A percentile compares a stretch with the other conserved stretches of the same genome.
phyloP scores from a whole-genome alignment of 768 basidiomycete genomes.

The Astraeus odoratus region DNA sequence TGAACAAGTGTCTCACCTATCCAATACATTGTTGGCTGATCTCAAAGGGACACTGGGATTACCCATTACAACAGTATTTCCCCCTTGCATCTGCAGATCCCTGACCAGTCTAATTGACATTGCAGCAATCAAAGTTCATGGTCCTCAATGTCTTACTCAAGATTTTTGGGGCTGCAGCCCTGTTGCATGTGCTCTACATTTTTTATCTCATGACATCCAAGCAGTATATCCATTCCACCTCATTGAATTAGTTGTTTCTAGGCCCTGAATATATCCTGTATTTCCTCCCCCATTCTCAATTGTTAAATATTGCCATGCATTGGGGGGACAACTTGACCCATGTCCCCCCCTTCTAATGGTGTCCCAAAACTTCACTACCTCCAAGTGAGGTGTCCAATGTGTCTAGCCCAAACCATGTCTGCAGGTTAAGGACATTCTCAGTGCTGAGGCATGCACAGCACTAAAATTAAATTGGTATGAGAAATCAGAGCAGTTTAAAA shows the following conservation, averaged over 20 bases:
- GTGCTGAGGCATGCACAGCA: neutral
- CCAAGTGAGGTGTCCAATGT: neutral
- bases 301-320: neutral
- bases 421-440: neutral
- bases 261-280: neutral
- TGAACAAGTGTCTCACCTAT: slow-evolving; percentile 2
- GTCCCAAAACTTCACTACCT: neutral
- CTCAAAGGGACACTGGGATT: neutral
- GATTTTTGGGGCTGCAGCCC: neutral
- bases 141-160: neutral
- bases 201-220: neutral
- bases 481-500: neutral
- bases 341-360: neutral
- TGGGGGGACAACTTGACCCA: neutral
- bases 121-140: neutral
- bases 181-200: neutral
- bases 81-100: neutral
- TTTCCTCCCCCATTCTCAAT: neutral
- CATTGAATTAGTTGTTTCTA: neutral
- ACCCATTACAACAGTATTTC: neutral
- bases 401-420: neutral
- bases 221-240: neutral
- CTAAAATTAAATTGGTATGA: neutral
- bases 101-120: neutral
- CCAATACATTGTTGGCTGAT: slow-evolving; percentile 1